phyloP scores from a whole-genome alignment of 1,139 yeast species.

The Debaryomyces udenii region DNA sequence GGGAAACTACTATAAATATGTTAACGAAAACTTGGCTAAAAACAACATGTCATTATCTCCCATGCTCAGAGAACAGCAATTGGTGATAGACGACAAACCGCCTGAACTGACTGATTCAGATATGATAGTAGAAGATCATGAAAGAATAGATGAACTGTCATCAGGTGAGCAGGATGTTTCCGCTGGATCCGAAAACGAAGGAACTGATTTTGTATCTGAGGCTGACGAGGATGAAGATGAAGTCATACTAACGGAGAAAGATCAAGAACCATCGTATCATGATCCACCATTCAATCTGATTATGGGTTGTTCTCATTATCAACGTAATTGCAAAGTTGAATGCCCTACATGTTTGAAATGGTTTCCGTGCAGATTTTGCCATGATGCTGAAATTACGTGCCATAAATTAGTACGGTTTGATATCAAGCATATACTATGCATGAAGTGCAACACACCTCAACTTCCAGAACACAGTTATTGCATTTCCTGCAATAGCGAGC shows the following conservation, averaged over 20 bases:
- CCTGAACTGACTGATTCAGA: not conserved
- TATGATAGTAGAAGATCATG: slow-evolving; percentile 2
- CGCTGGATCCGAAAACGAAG: slow-evolving; percentile 12
- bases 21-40: slow-evolving; percentile 33
- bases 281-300: slow-evolving; percentile 34
- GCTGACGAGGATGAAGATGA: slow-evolving; percentile 31
- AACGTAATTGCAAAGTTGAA: slow-evolving; percentile 79
- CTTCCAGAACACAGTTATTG: slow-evolving; percentile 68
- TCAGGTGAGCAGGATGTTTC: slow-evolving; percentile 12
- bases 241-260: slow-evolving; percentile 50
- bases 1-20: slow-evolving; percentile 61
- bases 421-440: slow-evolving; percentile 74
- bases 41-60: slow-evolving; percentile 21
- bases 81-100: slow-evolving; percentile 1
- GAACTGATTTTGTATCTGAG: slow-evolving; percentile 5
- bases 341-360: slow-evolving; percentile 76
- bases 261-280: slow-evolving; percentile 54
- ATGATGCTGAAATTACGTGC: slow-evolving; percentile 57
- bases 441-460: slow-evolving; percentile 78
- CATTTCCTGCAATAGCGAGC: slow-evolving; percentile 60
- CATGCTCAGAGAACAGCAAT: slow-evolving; percentile 10
- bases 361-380: slow-evolving; percentile 86
- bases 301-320: slow-evolving; percentile 83
- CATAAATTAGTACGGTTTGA: slow-evolving; percentile 69
- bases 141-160: not conserved